Evolutionary conservation across 108 stramenopile species (phyloP), one percentile per base, ranked within the genome.

Genomic region (Nitzschia sp.): DNA sequence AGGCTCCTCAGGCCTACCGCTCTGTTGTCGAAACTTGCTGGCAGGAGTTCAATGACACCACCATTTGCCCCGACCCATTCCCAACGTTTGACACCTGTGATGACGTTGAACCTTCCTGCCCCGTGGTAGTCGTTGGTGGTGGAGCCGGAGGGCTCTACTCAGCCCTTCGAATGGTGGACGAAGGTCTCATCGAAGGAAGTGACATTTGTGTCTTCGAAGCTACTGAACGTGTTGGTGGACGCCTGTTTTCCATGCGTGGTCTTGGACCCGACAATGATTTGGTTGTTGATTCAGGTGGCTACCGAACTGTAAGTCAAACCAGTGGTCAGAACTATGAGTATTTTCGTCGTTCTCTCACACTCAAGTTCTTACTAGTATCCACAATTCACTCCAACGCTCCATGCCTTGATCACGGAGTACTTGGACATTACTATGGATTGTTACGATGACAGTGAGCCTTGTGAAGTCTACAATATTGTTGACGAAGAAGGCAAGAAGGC

Each of bases 181-280:
- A 62, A 42, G 73, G 67, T 17, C 17, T 56, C 1, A 6, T 69
- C 6, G 59, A 51, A 9, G 68, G 41, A 12, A 17, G 20, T 14
- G 73, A 69, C 24, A 24, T 75, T 1, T 75, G 73, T 58, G 34
- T 75, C 29, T 75, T 75, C 53, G 73, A 75, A 34, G 51, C 48
- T 14, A 69, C 73, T 9, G 73, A 75, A 29, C 57, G 73, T n/a
- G 73, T 75, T 3, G 73, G 67, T 37, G 73, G 73, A 44, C 57
- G 73, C n/a, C 17, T 69, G 14, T 51, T 44, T 25, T 75, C 67
- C 6, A 17, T 73, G 7, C 53, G 72, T 52, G 65, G 67, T 15
- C 44, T 71, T 17, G 70, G 70, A 41, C 66, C 72, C 11, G 72
- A 73, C 7, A 52, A 67, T 22, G 58, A 73, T 34, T 19, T 73